A percentile compares a stretch with the other conserved stretches of the same genome.
These are phyloP conservation scores for Fomes fomentarius DNA, from an alignment of 1,284 basidiomycete genomes.

Conservation along the genomic window DNA sequence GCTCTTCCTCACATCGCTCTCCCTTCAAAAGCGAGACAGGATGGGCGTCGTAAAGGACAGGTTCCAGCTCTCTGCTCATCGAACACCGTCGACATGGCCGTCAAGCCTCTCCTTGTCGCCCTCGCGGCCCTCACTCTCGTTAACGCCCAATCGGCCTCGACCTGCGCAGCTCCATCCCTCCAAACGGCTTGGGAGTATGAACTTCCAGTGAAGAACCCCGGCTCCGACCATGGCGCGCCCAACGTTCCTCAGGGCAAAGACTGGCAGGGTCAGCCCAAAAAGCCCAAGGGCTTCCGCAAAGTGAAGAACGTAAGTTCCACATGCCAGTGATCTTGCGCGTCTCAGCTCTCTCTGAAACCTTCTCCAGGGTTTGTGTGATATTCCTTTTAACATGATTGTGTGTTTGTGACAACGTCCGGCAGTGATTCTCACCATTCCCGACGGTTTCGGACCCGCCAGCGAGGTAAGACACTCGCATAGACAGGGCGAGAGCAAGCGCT, in stretches of 20 bases:
- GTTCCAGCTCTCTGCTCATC: neutral
- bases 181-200: neutral
- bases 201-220: neutral
- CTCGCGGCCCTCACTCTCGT: neutral
- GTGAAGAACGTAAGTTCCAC: neutral
- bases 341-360: neutral
- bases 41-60: neutral
- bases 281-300: neutral
- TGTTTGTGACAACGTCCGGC: neutral
- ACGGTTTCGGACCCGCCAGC: neutral
- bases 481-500: neutral
- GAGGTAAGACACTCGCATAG: neutral
- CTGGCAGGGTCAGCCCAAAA: neutral
- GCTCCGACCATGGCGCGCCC: neutral
- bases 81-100: neutral
- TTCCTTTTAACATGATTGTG: neutral
- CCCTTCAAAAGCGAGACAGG: neutral
- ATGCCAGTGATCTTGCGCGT: no score
- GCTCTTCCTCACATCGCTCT: neutral
- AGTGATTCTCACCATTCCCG: neutral
- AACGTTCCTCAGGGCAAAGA: neutral
- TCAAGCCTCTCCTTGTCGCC: neutral
- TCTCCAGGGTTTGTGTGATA: neutral
- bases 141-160: neutral
- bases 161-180: neutral